Evolutionary conservation across 1,284 basidiomycete genomes (phyloP).

Genomic region (Ganoderma sinense): DNA sequence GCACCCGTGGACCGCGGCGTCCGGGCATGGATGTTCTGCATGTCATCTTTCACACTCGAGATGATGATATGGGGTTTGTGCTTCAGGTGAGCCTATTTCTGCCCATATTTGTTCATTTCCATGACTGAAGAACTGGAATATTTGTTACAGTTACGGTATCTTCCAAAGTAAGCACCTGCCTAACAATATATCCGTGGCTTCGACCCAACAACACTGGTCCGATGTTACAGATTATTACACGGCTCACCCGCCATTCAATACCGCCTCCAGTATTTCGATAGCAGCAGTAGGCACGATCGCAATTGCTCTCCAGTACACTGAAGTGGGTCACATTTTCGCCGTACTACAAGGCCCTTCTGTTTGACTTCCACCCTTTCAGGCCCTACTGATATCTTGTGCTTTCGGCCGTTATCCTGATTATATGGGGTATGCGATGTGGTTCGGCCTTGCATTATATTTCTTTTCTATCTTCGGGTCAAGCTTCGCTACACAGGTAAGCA

Average conservation of each 20-base stretch:
- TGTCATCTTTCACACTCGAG: slow-evolving; percentile 33
- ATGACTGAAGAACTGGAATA: not conserved
- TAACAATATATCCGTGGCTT: not conserved
- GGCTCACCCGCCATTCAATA: slow-evolving; percentile 32
- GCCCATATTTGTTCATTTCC: not conserved
- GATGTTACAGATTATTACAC: slow-evolving; percentile 31
- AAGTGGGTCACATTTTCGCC: slow-evolving; percentile 16
- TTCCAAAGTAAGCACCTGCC: slow-evolving; percentile 26
- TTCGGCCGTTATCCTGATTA: slow-evolving; percentile 37
- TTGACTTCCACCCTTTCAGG: slow-evolving; percentile 6
- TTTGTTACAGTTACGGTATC: slow-evolving; percentile 31
- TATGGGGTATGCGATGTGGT: slow-evolving; percentile 33
- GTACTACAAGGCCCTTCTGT: not conserved
- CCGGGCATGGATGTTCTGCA: slow-evolving; percentile 13
- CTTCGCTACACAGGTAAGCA: slow-evolving; percentile 34
- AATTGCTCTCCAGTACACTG: slow-evolving; percentile 33
- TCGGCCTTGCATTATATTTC: slow-evolving; percentile 31
- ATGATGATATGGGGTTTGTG: slow-evolving; percentile 45
- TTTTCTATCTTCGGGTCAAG: slow-evolving; percentile 36
- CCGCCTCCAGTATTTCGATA: slow-evolving; percentile 29
- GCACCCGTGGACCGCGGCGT: slow-evolving; percentile 11
- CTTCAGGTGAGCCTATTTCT: slow-evolving; percentile 22
- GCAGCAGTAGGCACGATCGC: slow-evolving; percentile 34
- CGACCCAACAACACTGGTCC: not conserved
- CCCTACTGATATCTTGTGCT: slow-evolving; percentile 31